Percentiles rank a stretch among this genome's conserved stretches.
These are phyloP conservation scores for Waltergamsia citrina DNA, from an alignment of 2,329 filamentous ascomycete genomes.

Conservation along the genomic window DNA sequence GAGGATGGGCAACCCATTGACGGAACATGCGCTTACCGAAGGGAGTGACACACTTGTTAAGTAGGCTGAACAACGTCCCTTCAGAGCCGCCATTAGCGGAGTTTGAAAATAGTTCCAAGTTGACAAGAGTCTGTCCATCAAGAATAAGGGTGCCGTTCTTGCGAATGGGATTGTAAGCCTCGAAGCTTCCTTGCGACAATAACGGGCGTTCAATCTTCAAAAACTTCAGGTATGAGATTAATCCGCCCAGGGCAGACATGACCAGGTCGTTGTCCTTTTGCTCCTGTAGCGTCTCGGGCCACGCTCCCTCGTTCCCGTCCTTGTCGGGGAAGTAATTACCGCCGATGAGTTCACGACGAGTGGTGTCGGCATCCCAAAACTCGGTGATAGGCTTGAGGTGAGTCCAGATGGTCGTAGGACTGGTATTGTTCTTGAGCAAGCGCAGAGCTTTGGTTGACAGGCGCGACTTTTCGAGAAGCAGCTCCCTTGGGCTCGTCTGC, in stretches of 20 bases:
- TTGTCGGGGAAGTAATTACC: slow-evolving; percentile 67
- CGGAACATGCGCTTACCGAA: slow-evolving; percentile 95
- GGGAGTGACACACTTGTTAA: slow-evolving; percentile 91
- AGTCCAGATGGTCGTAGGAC: slow-evolving; percentile 92
- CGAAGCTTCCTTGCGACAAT: slow-evolving; percentile 83
- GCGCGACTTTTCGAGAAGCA: slow-evolving; percentile 79
- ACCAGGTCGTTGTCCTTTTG: slow-evolving; percentile 68
- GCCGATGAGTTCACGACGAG: slow-evolving; percentile 70
- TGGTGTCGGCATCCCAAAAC: slow-evolving; percentile 82
- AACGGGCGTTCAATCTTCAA: slow-evolving; percentile 85
- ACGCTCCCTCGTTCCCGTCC: slow-evolving; percentile 48
- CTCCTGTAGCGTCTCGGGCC: slow-evolving; percentile 68
- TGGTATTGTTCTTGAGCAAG: slow-evolving; percentile 92
- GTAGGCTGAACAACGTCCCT: slow-evolving; percentile 80
- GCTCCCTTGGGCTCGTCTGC: slow-evolving; percentile 79
- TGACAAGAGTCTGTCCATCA: slow-evolving; percentile 93
- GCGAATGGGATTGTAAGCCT: slow-evolving; percentile 82
- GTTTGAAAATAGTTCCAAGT: slow-evolving; percentile 95
- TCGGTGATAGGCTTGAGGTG: slow-evolving; percentile 77
- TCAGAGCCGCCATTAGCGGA: slow-evolving; percentile 76
- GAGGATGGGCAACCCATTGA: slow-evolving; percentile 93
- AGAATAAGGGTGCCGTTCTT: slow-evolving; percentile 86
- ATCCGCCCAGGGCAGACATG: slow-evolving; percentile 85
- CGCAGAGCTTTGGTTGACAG: slow-evolving; percentile 83
- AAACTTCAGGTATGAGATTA: slow-evolving; percentile 76